Base-by-base conservation (phyloP, 1,139 yeast species). In the Hansenula anomala region DNA sequence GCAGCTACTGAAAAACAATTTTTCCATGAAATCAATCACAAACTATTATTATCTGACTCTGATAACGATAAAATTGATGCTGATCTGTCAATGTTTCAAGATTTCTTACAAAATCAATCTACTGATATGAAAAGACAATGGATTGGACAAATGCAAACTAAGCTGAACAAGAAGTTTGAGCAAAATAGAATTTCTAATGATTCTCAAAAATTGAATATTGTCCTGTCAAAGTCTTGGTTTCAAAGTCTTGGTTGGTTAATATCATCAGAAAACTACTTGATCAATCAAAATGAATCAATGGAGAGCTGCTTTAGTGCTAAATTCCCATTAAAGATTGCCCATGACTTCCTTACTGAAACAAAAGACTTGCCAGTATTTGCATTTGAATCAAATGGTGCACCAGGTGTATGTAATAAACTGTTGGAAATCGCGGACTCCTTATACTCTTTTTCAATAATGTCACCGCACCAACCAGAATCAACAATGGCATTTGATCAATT, bases 221-320 rank as follows among this genome's bases (percentile, higher is more conserved):
- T 44, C 13, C 29, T 49, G n/a, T 49, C 55, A n/a, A 51, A 45
- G 38, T 43, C 52, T 3, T 51, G 54, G 54, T 39, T 51, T n/a
- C 52, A 51, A 30, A 43, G 49, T 29, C 39, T 51, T 26, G 52
- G 47, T 13, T 51, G 55, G 54, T 27, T 49, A 20, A 46, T 51
- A 10, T 44, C 54, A 2, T 41, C 46, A 7, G 51, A 51, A 28
- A 48, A 47, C 28, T 43, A 34, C 22, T 27, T 48, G 16, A 35
- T 49, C 9, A 42, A 41, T 2, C 38, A 33, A 14, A 36, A 28
- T n/a, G 24, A 42, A 10, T 31, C 47, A 4, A 27, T 36, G 22
- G 49, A 46, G 22, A 47, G 43, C 16, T 51, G 45, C 19, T 46
- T 51, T 40, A 39, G 46, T 29, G 30, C 40, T 13, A 39, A 43